These are phyloP conservation scores for Yamadazyma sp. DNA, from an alignment of 1,139 yeast species.

Conservation along the genomic window DNA sequence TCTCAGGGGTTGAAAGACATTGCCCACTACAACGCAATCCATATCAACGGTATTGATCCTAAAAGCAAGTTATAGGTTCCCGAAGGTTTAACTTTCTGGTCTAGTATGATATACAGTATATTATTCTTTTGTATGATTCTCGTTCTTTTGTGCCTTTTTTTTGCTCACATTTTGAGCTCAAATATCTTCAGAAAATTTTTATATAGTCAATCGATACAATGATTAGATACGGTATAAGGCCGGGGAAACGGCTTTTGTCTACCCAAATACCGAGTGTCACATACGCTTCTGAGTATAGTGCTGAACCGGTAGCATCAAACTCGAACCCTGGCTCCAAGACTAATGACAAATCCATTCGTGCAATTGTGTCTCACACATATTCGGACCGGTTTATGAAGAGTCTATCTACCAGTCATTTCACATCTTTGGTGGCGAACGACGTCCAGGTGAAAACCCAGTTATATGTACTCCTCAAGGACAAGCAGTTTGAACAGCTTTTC, in stretches of 20 bases:
- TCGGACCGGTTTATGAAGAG: conserved; percentile 13
- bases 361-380: conserved; percentile 7
- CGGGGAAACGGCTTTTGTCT: conserved; percentile 8
- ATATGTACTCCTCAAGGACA: conserved; percentile 18
- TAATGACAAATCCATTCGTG: conserved; percentile 2
- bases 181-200: conserved; percentile 8
- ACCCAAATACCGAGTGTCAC: conserved; percentile 5
- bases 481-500: conserved; percentile 20
- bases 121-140: no score
- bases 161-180: background rate
- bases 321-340: background rate
- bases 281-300: background rate
- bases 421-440: conserved; percentile 9
- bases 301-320: background rate
- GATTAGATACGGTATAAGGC: conserved; percentile 10
- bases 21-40: conserved; percentile 52
- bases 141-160: background rate
- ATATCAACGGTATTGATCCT: conserved; percentile 12
- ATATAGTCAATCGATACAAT: conserved; percentile 3
- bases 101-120: background rate
- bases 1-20: conserved; percentile 53
- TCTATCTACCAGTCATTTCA: conserved; percentile 14
- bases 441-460: conserved; percentile 14
- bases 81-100: background rate
- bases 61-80: background rate